A percentile compares a stretch with the other conserved stretches of the same genome.
Evolutionary conservation across 495 filamentous ascomycete genomes (phyloP).

Genomic region (Tirmania nivea): DNA sequence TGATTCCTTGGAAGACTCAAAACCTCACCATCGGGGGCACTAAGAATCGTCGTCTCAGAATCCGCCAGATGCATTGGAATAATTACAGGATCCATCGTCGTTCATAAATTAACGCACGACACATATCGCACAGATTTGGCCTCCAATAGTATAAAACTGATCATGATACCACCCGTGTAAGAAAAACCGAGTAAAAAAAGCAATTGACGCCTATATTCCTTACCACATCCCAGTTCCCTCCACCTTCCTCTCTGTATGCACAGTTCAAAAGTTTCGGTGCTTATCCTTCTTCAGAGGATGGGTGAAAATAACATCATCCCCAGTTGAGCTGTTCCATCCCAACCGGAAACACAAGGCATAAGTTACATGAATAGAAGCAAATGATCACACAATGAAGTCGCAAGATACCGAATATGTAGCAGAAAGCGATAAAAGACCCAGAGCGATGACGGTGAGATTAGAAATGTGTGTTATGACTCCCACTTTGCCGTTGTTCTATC

Average conservation of each 20-base stretch:
- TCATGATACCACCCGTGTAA: background rate
- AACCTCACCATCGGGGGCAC: too few relatives aligned
- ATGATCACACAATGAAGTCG: background rate
- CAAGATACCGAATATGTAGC: background rate
- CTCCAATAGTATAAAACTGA: background rate
- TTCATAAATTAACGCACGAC: background rate
- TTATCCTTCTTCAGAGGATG: background rate
- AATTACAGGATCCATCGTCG: background rate
- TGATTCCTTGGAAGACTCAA: too few relatives aligned
- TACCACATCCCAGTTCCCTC: background rate
- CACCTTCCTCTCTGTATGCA: background rate
- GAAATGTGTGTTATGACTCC: background rate
- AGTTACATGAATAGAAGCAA: background rate
- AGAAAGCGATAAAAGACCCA: background rate
- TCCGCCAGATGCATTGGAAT: too few relatives aligned
- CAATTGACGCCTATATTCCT: background rate
- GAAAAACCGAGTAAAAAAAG: background rate
- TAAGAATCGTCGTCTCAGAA: too few relatives aligned
- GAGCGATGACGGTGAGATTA: background rate
- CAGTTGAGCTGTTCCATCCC: background rate
- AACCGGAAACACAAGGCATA: slow-evolving; percentile 1
- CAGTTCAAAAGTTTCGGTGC: background rate
- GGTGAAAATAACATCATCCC: background rate
- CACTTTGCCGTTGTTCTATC: background rate
- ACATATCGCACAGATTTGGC: background rate